Conservation (phyloP, 2,329 filamentous ascomycete genomes). For the Diaporthe velutina region DNA sequence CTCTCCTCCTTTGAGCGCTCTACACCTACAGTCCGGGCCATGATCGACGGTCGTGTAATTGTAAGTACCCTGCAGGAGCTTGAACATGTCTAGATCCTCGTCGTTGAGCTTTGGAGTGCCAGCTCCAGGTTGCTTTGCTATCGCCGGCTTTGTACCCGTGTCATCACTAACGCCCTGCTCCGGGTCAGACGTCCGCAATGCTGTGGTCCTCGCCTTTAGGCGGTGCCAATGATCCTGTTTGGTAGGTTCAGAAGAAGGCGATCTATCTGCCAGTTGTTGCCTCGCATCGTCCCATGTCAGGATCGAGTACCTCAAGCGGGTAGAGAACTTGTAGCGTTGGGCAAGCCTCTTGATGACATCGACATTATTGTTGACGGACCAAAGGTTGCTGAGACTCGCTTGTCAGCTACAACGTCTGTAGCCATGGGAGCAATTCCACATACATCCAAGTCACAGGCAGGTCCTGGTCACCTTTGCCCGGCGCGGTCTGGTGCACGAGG, state of each 20-base stretch:
- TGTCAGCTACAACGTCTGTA: slow-evolving; percentile 35
- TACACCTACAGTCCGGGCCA: slow-evolving; percentile 69
- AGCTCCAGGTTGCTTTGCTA: neutral
- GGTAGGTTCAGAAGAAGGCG: neutral
- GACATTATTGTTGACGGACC: slow-evolving; percentile 73
- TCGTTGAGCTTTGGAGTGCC: neutral
- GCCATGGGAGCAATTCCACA: slow-evolving; percentile 45
- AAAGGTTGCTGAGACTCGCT: slow-evolving; percentile 69
- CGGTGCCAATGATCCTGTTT: neutral
- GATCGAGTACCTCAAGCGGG: slow-evolving; percentile 70
- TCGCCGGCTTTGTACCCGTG: neutral
- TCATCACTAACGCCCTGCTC: slow-evolving; percentile 26
- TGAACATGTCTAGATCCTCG: slow-evolving; percentile 53
- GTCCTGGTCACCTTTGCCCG: slow-evolving; percentile 51
- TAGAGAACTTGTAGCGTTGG: slow-evolving; percentile 76
- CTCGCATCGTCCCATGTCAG: slow-evolving; percentile 61
- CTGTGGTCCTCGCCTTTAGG: slow-evolving; percentile 10
- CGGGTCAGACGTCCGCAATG: slow-evolving; percentile 18
- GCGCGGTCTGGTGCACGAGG: slow-evolving; percentile 50
- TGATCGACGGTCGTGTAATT: slow-evolving; percentile 82
- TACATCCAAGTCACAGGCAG: slow-evolving; percentile 77
- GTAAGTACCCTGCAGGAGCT: slow-evolving; percentile 78
- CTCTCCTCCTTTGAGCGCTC: neutral
- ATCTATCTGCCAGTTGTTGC: slow-evolving; percentile 34
- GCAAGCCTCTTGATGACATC: slow-evolving; percentile 68